These are phyloP conservation scores for Madurella fahalii DNA, from an alignment of 2,329 filamentous ascomycete species.

Conservation along the genomic window DNA sequence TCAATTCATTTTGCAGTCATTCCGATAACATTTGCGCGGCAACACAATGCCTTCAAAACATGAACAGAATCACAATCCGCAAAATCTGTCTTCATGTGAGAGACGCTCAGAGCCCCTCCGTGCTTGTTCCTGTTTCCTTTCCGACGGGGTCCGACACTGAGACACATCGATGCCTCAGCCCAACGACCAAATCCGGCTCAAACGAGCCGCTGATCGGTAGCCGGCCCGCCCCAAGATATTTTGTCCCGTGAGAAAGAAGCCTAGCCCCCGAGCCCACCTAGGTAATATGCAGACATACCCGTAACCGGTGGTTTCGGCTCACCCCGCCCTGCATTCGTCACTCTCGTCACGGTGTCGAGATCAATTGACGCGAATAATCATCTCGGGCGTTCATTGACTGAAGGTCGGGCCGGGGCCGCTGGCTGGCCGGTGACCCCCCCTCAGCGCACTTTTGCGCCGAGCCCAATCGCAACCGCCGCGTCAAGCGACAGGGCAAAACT, in stretches of 20 bases:
- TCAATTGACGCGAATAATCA: too few relatives aligned
- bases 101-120: not conserved
- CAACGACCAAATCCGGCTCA: constrained; percentile 10
- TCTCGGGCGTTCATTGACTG: too few relatives aligned
- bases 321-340: too few relatives aligned
- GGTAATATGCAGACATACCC: too few relatives aligned
- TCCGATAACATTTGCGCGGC: not conserved
- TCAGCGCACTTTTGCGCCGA: too few relatives aligned
- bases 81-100: not conserved
- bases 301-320: too few relatives aligned
- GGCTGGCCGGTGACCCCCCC: too few relatives aligned
- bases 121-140: not conserved
- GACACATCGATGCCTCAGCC: constrained; percentile 17
- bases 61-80: not conserved
- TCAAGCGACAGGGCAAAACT: too few relatives aligned
- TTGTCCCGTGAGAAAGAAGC: not conserved
- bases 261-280: too few relatives aligned
- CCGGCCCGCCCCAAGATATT: constrained; percentile 1
- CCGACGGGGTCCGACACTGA: constrained; percentile 12
- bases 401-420: too few relatives aligned
- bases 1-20: not conserved
- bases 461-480: too few relatives aligned
- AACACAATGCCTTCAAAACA: not conserved
- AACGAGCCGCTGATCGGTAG: constrained; percentile 18
- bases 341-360: too few relatives aligned